phyloP scores from a whole-genome alignment of 2,329 filamentous ascomycete species.

The Sporothrix brasiliensis region DNA sequence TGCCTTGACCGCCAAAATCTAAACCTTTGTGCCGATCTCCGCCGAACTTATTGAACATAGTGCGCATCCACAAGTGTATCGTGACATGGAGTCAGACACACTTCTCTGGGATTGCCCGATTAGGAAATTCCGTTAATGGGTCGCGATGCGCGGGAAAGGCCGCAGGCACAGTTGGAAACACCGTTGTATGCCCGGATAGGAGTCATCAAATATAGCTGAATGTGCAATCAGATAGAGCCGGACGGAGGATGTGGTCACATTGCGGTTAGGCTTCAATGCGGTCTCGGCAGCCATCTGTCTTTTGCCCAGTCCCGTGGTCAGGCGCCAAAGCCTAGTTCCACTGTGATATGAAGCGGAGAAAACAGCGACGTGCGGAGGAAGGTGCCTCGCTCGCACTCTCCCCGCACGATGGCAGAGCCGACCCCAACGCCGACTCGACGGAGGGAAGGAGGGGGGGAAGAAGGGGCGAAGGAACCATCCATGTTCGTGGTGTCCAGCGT shows the following conservation, averaged over 20 bases:
- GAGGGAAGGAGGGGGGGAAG: background rate
- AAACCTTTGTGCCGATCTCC: conserved; percentile 1
- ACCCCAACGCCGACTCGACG: conserved; percentile 5
- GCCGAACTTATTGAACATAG: background rate
- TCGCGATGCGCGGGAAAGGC: background rate
- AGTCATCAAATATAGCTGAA: background rate
- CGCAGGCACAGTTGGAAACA: background rate
- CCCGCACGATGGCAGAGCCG: background rate
- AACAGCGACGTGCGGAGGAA: background rate
- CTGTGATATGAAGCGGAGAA: background rate
- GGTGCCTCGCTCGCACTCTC: background rate
- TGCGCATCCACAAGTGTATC: background rate
- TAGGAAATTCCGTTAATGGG: background rate
- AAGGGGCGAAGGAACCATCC: too few species aligned
- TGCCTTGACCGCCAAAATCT: background rate
- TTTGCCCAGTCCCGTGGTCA: background rate
- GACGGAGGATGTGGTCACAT: background rate
- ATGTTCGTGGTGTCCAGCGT: background rate
- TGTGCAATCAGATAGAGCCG: background rate
- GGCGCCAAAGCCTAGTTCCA: conserved; percentile 6
- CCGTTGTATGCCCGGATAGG: background rate
- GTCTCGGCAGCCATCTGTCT: background rate
- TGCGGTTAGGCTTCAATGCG: conserved; percentile 3
- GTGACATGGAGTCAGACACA: background rate
- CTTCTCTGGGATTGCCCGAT: background rate